phyloP scores from a whole-genome alignment of 129 eudicot genomes.

The Ambrosia trifida region DNA sequence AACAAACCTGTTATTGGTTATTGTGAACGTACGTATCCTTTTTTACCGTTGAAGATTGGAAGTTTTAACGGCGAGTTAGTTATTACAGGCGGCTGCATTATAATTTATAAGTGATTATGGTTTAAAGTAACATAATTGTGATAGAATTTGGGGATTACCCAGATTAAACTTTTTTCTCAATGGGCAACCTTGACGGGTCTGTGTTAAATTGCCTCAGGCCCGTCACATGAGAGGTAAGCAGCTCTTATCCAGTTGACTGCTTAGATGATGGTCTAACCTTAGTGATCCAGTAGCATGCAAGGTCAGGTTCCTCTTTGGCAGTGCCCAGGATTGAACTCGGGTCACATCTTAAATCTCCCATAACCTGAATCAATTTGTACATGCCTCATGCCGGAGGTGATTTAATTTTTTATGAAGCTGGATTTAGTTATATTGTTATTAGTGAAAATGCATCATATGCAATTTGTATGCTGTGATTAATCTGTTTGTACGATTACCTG shows the following conservation, averaged over 20 bases:
- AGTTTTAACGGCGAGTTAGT: not conserved
- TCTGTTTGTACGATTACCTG: not conserved
- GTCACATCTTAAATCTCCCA: not conserved
- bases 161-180: not conserved
- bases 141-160: not conserved
- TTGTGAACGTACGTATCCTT: not conserved
- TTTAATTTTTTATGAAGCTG: not conserved
- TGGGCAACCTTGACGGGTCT: not conserved
- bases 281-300: not conserved
- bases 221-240: not conserved
- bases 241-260: not conserved
- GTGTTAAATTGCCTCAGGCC: not conserved
- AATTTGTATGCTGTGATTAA: not conserved
- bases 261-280: not conserved
- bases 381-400: not conserved
- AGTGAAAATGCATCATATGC: not conserved
- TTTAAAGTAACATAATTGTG: not conserved
- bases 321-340: not conserved
- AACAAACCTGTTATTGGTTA: not conserved
- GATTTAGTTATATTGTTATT: no score
- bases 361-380: not conserved
- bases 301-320: not conserved
- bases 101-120: conserved; percentile 9
- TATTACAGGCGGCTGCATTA: conserved; percentile 2
- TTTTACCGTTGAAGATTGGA: not conserved